A percentile compares a stretch with the other conserved stretches of the same genome.
These are phyloP conservation scores for Colletotrichum sp. DNA, from an alignment of 2,329 filamentous ascomycete species.

Conservation along the genomic window DNA sequence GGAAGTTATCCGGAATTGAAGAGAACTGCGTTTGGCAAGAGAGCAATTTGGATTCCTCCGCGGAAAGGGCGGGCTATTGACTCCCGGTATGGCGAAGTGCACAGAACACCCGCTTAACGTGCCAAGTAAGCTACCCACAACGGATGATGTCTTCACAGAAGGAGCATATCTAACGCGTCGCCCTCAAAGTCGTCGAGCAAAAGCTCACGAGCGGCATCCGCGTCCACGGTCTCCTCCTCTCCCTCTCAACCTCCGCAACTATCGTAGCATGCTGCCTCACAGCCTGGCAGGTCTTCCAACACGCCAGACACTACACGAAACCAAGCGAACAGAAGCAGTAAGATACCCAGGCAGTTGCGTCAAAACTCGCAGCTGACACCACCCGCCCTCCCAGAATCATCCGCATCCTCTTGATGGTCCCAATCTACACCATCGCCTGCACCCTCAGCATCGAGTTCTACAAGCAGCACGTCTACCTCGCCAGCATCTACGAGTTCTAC, in stretches of 20 bases:
- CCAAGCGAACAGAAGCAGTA: conserved; percentile 2
- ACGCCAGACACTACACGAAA: not conserved
- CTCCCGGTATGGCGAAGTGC: not conserved
- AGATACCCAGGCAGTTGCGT: not conserved
- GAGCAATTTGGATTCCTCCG: not conserved
- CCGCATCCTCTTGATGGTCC: not conserved
- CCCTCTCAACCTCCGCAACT: not conserved
- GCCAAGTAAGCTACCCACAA: not conserved
- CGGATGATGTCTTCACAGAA: not conserved
- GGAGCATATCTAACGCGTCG: not conserved
- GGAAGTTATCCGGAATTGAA: not conserved
- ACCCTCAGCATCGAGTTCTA: not conserved
- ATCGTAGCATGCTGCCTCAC: not conserved
- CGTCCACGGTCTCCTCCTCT: not conserved
- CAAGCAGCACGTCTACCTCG: conserved; percentile 1
- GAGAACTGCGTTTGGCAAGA: not conserved
- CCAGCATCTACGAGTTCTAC: not conserved
- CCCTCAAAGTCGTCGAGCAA: not conserved
- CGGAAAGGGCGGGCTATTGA: not conserved
- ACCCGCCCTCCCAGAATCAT: not conserved
- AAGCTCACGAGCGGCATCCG: not conserved
- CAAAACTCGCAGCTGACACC: fast-evolving
- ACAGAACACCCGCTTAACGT: not conserved
- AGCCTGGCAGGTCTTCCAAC: not conserved
- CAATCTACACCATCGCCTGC: not conserved